Base-by-base conservation (phyloP, 495 filamentous ascomycete genomes). In the Podospora didyma region DNA sequence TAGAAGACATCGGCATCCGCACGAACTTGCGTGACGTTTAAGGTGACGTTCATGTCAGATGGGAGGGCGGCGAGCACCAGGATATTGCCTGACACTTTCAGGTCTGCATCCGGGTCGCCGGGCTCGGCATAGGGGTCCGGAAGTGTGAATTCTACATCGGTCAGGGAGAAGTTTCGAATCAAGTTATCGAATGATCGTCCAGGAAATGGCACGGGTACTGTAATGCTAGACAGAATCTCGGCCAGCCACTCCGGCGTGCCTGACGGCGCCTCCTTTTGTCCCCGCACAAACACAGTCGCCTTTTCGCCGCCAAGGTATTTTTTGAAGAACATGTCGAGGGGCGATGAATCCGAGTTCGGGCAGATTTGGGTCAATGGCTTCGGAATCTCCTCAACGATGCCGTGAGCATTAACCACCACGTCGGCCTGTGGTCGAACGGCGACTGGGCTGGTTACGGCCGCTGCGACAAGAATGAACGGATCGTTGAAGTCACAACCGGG, bases 131-230 rank as follows among this genome's bases (percentile, higher is more conserved):
- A 80, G 14, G 86, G 87, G 62, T 89, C 78, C 1, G 94, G 94
- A 44, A 98, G 73, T 26, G 77, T 82, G 69, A 98, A 94, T 62
- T 91, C 83, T 9, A 93, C 89, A 67, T 96, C 81, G 2, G 84
- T 81, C 62, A 96, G 75, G 31, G 88, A 87, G 68, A 98, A 96
- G 53, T 90, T 92, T 54, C 84, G 86, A 67, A 98, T 86, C 19
- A 96, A 66, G 59, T 89, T 83, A 50, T 89, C 90, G 61, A 97
- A 82, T 2, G 83, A 82, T 53, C 86, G 82, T 17, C 90, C 92
- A 0, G 89, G 88, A 48, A 97, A 89, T 7, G 89, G 84, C 37
- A 96, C 75, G 2, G 92, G 93, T 7, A 98, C 78, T 4, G 87
- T 91, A 61, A 97, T 80, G 63, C 86, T 90, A 47, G 83, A 85